Evolutionary conservation across 2,329 filamentous ascomycete genomes (phyloP).

Genomic region (Rugonectria rugulosa): DNA sequence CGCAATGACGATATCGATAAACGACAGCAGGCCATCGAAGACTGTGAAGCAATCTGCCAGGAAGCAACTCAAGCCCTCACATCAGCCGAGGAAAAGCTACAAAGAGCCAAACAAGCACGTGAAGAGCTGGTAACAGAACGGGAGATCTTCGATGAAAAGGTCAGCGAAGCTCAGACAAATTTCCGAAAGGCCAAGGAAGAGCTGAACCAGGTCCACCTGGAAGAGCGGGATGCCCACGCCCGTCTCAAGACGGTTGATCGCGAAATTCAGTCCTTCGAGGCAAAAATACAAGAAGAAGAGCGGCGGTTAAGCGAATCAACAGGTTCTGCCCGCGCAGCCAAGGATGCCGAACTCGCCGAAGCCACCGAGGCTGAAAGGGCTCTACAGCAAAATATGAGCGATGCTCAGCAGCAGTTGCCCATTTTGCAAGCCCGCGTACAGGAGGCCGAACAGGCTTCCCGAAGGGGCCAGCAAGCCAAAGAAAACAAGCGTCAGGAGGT

Average conservation of each 20-base stretch:
- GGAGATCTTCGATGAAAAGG: conserved; percentile 53
- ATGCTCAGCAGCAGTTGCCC: conserved; percentile 42
- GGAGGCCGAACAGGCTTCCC: conserved; percentile 41
- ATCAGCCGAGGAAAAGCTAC: conserved; percentile 54
- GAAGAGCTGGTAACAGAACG: conserved; percentile 55
- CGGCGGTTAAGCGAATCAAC: conserved; percentile 70
- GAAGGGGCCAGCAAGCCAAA: conserved; percentile 43
- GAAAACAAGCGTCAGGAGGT: conserved; percentile 63
- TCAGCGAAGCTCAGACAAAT: conserved; percentile 55
- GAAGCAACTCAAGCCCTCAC: conserved; percentile 60
- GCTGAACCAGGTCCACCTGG: conserved; percentile 61
- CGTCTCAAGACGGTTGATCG: conserved; percentile 62
- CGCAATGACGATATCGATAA: conserved; percentile 40
- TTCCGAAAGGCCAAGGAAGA: conserved; percentile 62
- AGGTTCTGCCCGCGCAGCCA: conserved; percentile 72
- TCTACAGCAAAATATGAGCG: conserved; percentile 38
- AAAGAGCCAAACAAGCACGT: conserved; percentile 47
- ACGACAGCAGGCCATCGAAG: conserved; percentile 36
- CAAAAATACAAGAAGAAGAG: conserved; percentile 63
- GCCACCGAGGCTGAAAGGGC: conserved; percentile 38
- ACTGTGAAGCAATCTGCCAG: conserved; percentile 40
- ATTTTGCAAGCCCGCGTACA: conserved; percentile 43
- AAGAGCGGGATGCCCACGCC: conserved; percentile 71
- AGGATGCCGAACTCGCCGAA: conserved; percentile 60
- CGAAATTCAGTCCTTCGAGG: conserved; percentile 54